A percentile compares a stretch with the other conserved stretches of the same genome.
Evolutionary conservation across 139 green algal species (phyloP).

Genomic region (Chlorella vulgaris): DNA sequence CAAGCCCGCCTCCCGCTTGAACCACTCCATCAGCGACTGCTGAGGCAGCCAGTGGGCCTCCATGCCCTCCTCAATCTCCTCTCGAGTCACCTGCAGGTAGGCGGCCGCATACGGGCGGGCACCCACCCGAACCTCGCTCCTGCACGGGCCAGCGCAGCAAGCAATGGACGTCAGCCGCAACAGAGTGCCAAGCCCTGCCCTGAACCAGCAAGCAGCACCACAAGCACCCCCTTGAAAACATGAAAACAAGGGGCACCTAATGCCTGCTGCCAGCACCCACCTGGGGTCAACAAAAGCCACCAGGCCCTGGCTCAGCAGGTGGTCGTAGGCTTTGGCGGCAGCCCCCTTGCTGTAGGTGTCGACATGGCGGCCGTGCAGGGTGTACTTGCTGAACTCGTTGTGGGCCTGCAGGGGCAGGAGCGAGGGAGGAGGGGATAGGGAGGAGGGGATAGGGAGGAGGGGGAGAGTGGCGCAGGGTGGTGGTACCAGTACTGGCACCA

Average conservation of each 20-base stretch:
- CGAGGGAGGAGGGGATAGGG: background rate
- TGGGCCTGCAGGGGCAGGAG: conserved; percentile 13
- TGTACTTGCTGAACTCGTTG: conserved; percentile 33
- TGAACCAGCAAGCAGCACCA: background rate
- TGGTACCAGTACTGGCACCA: too few relatives aligned
- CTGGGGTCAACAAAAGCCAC: conserved; percentile 41
- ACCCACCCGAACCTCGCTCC: conserved; percentile 29
- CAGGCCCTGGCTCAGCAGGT: conserved; percentile 48
- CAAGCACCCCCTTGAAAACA: too few relatives aligned
- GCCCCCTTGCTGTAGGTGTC: conserved; percentile 44
- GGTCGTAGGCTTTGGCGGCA: conserved; percentile 59
- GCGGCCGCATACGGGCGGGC: conserved; percentile 34
- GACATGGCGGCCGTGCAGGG: conserved; percentile 27
- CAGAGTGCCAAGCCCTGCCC: too few relatives aligned
- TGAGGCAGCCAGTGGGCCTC: conserved; percentile 39
- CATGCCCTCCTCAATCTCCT: conserved; percentile 50
- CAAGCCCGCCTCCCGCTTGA: conserved; percentile 42
- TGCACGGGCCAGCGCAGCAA: conserved; percentile 4
- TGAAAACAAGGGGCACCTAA: too few relatives aligned
- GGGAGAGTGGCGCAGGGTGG: too few relatives aligned
- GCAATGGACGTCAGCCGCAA: too few relatives aligned
- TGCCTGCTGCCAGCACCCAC: conserved; percentile 17
- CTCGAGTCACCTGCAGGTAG: conserved; percentile 30
- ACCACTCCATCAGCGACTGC: conserved; percentile 38
- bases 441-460: too few relatives aligned